A percentile compares a stretch with the other conserved stretches of the same genome.
Evolutionary conservation across 352 stramenopile species (phyloP).

Genomic region (Pythium volutum): DNA sequence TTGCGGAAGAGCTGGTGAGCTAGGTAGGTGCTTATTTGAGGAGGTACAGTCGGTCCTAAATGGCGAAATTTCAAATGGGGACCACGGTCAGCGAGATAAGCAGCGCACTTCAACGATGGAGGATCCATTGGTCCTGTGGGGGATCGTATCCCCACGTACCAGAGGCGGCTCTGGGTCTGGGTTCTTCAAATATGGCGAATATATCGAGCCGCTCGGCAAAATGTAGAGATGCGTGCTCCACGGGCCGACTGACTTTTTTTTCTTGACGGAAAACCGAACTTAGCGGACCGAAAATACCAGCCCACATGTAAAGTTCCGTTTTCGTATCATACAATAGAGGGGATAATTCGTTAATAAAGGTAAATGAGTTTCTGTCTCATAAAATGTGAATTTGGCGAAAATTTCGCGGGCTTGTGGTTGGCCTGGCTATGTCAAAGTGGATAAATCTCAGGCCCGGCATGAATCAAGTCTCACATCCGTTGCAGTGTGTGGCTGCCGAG

Average conservation of each 20-base stretch:
- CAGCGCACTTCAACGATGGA: neutral
- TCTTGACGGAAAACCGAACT: constrained; percentile 15
- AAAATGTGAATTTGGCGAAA: neutral
- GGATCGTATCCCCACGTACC: constrained; percentile 4
- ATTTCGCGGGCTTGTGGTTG: neutral
- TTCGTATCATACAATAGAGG: neutral
- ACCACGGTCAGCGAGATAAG: neutral
- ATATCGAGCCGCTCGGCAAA: neutral
- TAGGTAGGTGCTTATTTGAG: neutral
- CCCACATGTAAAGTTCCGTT: constrained; percentile 3
- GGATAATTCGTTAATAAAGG: neutral
- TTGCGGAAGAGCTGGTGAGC: neutral
- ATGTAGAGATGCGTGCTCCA: neutral
- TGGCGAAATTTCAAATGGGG: neutral
- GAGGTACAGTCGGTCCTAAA: neutral
- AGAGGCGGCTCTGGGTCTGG: constrained; percentile 8
- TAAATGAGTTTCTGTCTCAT: neutral
- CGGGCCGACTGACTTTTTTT: constrained; percentile 15
- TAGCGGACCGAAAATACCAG: constrained; percentile 17
- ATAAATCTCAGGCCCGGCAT: neutral
- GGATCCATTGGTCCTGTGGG: neutral
- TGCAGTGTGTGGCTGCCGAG: neutral
- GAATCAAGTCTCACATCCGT: neutral
- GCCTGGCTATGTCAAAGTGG: neutral
- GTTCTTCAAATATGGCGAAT: constrained; percentile 10